phyloP scores from a whole-genome alignment of 1,139 yeast species.

The Pichia sp. region DNA sequence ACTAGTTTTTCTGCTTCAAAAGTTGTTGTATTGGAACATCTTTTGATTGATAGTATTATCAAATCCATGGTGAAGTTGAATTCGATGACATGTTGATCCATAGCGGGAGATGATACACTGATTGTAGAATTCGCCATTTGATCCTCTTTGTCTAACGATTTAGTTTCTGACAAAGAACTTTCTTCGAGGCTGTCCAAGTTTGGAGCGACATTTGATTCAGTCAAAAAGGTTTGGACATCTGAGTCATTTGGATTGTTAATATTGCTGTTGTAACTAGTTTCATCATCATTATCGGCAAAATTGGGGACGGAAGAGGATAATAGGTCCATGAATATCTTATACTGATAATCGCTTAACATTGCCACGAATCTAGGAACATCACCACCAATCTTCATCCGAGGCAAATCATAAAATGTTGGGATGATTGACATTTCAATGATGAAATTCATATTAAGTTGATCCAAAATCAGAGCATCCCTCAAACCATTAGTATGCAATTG shows the following conservation, averaged over 20 bases:
- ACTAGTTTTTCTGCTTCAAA: slow-evolving; percentile 65
- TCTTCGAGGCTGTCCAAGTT: background rate
- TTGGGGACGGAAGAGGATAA: slow-evolving; percentile 65
- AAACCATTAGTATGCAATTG: slow-evolving; percentile 52
- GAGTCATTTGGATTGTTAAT: slow-evolving; percentile 1
- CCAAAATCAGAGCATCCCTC: slow-evolving; percentile 59
- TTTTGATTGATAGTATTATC: slow-evolving; percentile 58
- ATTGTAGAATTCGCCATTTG: slow-evolving; percentile 3
- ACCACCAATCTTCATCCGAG: slow-evolving; percentile 72
- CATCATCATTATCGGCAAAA: slow-evolving; percentile 31
- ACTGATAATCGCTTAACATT: slow-evolving; percentile 81
- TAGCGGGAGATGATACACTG: slow-evolving; percentile 9
- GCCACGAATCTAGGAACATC: slow-evolving; percentile 72
- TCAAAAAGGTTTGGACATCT: slow-evolving; percentile 7
- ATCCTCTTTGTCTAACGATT: background rate
- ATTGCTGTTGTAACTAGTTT: background rate
- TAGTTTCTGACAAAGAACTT: background rate
- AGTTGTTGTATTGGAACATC: slow-evolving; percentile 61
- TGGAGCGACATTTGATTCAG: background rate
- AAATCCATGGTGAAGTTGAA: slow-evolving; percentile 63
- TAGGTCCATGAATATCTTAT: slow-evolving; percentile 78
- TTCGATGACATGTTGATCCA: slow-evolving; percentile 61
- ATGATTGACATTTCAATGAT: slow-evolving; percentile 71
- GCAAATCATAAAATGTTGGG: slow-evolving; percentile 72
- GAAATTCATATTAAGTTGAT: slow-evolving; percentile 69